Base-by-base conservation (phyloP, 108 stramenopile genomes). In the Nitzschia sp. region DNA sequence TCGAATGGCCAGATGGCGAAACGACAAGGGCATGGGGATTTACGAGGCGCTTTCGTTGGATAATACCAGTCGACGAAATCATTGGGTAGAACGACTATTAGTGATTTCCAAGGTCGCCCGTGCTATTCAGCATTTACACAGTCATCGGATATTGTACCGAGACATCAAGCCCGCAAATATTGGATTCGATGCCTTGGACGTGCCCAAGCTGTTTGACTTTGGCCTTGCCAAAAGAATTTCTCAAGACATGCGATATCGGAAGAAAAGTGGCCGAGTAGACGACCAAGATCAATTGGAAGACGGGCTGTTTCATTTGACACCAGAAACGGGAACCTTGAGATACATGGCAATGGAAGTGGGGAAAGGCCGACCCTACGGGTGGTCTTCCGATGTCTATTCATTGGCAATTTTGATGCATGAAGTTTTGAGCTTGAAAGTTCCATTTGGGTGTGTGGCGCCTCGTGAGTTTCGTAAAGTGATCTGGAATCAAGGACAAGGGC, bases 381-480 rank as follows among this genome's bases (percentile, higher is more conserved):
- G 21, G 59, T 77, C 66, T 19, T 80, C 81, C 17, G 88, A 89
- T 38, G 74, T 83, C 2, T 85, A 86, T 54, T 70, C 74, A 30
- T 82, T 85, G 57, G 72, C 64, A 18, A 81, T 89, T 45, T 54
- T 79, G 27, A 34, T 73, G 29, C 59, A 63, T 60, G 72, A 79
- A 64, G 54, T 79, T 31, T 38, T 79, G 19, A 68, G 51, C 6
- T 33, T 68, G 30, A 45, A 62, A 28, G 46, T 53, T 19, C 78
- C 78, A 32, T 79, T 66, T 63, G 51, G 23, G n/a, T 33, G 35
- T 19, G 25, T 67, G 25, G 48, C 45, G 19, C 54, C 66, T 15
- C 28, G 54, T 2, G 25, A 67, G 26, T 55, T 67, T 18, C 66
- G 45, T 18, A 53, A 67, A 19, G 21, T 51, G 6, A 36, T 67